These are phyloP conservation scores for Larix sibirica DNA, from an alignment of 83 land plant genomes.

Conservation along the genomic window DNA sequence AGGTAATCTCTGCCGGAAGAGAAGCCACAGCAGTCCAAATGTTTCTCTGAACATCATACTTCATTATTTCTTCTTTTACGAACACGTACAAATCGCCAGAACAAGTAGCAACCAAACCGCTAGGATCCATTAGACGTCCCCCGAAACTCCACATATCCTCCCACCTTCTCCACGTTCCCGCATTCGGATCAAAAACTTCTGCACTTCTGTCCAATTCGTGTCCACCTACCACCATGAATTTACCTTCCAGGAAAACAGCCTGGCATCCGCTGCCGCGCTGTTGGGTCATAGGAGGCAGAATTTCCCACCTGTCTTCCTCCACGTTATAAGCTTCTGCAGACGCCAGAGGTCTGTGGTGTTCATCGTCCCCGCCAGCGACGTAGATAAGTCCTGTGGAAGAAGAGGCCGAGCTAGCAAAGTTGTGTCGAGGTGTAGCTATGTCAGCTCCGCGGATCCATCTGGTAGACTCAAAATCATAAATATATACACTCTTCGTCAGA, in stretches of 20 bases:
- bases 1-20: no score
- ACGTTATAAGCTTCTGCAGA: constrained; percentile 37
- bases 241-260: constrained; percentile 20
- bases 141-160: no score
- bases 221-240: constrained; percentile 38
- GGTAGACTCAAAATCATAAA: constrained; percentile 29
- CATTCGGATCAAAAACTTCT: background rate
- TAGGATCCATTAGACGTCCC: no score
- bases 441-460: constrained; percentile 27
- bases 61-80: no score
- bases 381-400: constrained; percentile 18
- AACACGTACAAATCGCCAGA: no score
- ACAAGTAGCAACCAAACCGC: no score
- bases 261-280: constrained; percentile 25
- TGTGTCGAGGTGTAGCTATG: constrained; percentile 38
- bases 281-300: constrained; percentile 31
- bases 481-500: constrained; percentile 22
- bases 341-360: constrained; percentile 22
- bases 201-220: constrained; percentile 20
- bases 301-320: constrained; percentile 35
- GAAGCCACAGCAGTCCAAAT: no score
- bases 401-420: constrained; percentile 41
- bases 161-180: no score
- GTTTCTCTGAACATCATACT: no score
- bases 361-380: constrained; percentile 65